These are phyloP conservation scores for Aspergillus alliaceus DNA, from an alignment of 2,329 filamentous ascomycete species.

Conservation along the genomic window DNA sequence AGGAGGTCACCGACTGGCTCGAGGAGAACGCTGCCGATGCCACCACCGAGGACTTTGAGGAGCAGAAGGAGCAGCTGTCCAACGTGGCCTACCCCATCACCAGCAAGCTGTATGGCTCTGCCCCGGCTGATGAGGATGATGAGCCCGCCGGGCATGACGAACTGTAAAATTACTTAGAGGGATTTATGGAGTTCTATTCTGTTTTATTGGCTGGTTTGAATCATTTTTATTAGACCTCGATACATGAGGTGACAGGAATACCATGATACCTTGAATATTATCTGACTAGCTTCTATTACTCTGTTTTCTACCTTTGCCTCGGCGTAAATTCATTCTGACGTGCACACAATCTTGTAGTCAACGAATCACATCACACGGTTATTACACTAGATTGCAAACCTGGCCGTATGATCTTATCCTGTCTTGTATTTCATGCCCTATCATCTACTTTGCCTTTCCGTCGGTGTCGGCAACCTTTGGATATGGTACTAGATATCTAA, in stretches of 20 bases:
- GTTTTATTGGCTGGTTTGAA: slow-evolving; percentile 17
- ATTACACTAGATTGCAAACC: too few relatives aligned
- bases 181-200: slow-evolving; percentile 37
- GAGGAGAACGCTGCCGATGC: slow-evolving; percentile 90
- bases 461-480: too few relatives aligned
- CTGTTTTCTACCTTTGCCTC: neutral
- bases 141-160: slow-evolving; percentile 72
- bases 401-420: too few relatives aligned
- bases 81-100: slow-evolving; percentile 98
- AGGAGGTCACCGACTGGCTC: slow-evolving; percentile 96
- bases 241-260: slow-evolving; percentile 11
- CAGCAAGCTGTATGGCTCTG: slow-evolving; percentile 86
- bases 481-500: too few relatives aligned
- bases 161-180: slow-evolving; percentile 60
- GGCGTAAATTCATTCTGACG: neutral
- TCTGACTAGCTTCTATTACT: neutral
- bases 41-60: slow-evolving; percentile 90
- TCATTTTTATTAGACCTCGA: slow-evolving; percentile 6
- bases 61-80: slow-evolving; percentile 99
- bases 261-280: slow-evolving; percentile 18
- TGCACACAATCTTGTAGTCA: too few relatives aligned
- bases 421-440: too few relatives aligned
- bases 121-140: slow-evolving; percentile 67
- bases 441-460: too few relatives aligned
- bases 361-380: too few relatives aligned